phyloP scores from a whole-genome alignment of 2,329 filamentous ascomycete species.

The Scedosporium boydii region DNA sequence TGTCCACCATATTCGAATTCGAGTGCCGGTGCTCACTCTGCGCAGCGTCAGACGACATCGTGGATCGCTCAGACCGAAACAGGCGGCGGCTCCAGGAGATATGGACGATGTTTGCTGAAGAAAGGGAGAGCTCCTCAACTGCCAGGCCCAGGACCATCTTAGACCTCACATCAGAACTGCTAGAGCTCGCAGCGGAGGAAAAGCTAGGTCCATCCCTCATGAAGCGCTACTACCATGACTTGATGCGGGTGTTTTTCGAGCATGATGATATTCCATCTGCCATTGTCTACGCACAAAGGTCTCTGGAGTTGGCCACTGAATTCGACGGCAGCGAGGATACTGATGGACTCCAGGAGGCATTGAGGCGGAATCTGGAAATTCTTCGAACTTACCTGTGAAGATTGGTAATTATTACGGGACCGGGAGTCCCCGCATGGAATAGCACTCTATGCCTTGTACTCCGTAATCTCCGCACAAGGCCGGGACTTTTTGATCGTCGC shows the following conservation, averaged over 20 bases:
- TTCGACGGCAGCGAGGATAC: not conserved
- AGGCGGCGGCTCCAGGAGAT: not conserved
- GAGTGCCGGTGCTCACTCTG: not conserved
- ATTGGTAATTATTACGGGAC: too few relatives aligned
- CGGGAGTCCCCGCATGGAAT: too few relatives aligned
- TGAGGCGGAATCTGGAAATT: not conserved
- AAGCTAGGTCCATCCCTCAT: not conserved
- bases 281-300: not conserved
- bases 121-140: not conserved
- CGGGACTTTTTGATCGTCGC: too few relatives aligned
- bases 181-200: not conserved
- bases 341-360: not conserved
- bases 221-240: not conserved
- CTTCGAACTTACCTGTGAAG: not conserved
- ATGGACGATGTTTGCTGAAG: not conserved
- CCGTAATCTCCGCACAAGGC: too few relatives aligned
- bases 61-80: not conserved
- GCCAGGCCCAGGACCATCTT: not conserved
- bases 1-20: not conserved
- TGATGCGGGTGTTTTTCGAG: constrained; percentile 1
- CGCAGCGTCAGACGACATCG: not conserved
- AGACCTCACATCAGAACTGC: not conserved
- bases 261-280: not conserved
- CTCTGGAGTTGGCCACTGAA: not conserved
- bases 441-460: too few relatives aligned